These are phyloP conservation scores for Tylopilus sp. DNA, from an alignment of 768 basidiomycete genomes.

Conservation along the genomic window DNA sequence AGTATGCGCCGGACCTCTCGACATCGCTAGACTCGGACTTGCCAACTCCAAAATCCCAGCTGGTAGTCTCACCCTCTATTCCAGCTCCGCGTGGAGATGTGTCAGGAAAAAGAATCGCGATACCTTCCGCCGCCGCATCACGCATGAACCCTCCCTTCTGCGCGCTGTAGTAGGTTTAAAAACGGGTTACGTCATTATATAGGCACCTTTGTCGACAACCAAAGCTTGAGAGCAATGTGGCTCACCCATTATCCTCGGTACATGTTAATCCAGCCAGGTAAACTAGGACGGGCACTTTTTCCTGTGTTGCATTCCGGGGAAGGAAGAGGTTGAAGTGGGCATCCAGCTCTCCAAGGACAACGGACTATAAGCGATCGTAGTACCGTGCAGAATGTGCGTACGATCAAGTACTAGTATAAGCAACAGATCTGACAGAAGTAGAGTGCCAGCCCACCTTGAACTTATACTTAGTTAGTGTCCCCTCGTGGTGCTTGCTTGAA, in stretches of 20 bases:
- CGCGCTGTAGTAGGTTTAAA: conserved; percentile 45
- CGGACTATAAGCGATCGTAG: conserved; percentile 47
- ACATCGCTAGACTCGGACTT: conserved; percentile 7
- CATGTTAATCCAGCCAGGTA: conserved; percentile 90
- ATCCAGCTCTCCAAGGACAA: conserved; percentile 61
- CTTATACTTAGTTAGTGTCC: conserved; percentile 81
- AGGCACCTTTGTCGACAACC: background rate
- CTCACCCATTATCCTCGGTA: conserved; percentile 90
- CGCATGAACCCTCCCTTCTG: conserved; percentile 92
- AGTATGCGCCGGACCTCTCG: background rate
- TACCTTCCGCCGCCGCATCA: conserved; percentile 79
- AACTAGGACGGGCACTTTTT: conserved; percentile 65
- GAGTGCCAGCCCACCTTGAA: conserved; percentile 54
- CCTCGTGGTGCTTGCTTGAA: conserved; percentile 76
- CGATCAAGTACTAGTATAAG: background rate
- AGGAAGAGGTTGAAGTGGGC: conserved; percentile 89
- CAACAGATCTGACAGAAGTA: background rate
- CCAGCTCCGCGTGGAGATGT: conserved; percentile 93
- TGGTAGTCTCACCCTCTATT: conserved; percentile 71
- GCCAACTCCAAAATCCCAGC: conserved; percentile 93
- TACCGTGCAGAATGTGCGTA: background rate
- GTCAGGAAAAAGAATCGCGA: conserved; percentile 90
- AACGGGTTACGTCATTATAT: background rate
- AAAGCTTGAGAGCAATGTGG: background rate
- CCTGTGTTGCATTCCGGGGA: conserved; percentile 57